A percentile compares a stretch with the other conserved stretches of the same genome.
Conservation (phyloP, 352 stramenopile species). For the Plasmopara muralis region DNA sequence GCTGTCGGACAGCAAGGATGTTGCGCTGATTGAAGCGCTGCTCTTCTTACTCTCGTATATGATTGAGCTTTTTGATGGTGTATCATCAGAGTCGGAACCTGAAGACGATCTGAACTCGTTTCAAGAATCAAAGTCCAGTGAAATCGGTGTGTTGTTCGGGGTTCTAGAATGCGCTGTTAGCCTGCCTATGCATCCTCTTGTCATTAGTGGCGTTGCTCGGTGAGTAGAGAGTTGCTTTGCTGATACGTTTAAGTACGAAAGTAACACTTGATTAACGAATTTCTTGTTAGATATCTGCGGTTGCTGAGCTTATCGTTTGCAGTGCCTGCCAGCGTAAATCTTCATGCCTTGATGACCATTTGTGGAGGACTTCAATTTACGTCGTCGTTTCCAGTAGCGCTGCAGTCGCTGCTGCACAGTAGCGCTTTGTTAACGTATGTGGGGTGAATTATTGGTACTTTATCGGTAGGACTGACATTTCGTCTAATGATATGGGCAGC, state of each 20-base stretch:
- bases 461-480: not conserved
- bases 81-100: slow-evolving; percentile 63
- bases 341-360: slow-evolving; percentile 37
- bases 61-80: slow-evolving; percentile 77
- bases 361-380: slow-evolving; percentile 42
- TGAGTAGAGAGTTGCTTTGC: slow-evolving; percentile 10
- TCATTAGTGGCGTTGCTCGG: slow-evolving; percentile 51
- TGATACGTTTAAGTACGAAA: not conserved
- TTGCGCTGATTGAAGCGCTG: slow-evolving; percentile 59
- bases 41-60: slow-evolving; percentile 69
- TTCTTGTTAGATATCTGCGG: slow-evolving; percentile 47
- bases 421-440: slow-evolving; percentile 50
- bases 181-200: slow-evolving; percentile 51
- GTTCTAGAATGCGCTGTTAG: slow-evolving; percentile 36
- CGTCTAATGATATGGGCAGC: slow-evolving; percentile 17
- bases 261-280: not conserved
- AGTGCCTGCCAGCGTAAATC: slow-evolving; percentile 40
- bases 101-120: slow-evolving; percentile 32
- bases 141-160: slow-evolving; percentile 46
- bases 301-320: slow-evolving; percentile 48
- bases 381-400: slow-evolving; percentile 33
- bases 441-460: not conserved
- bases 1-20: slow-evolving; percentile 35
- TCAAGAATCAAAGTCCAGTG: slow-evolving; percentile 28
- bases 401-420: slow-evolving; percentile 44